phyloP scores from a whole-genome alignment of 805 yeast genomes.

The Teunomyces kruisii region DNA sequence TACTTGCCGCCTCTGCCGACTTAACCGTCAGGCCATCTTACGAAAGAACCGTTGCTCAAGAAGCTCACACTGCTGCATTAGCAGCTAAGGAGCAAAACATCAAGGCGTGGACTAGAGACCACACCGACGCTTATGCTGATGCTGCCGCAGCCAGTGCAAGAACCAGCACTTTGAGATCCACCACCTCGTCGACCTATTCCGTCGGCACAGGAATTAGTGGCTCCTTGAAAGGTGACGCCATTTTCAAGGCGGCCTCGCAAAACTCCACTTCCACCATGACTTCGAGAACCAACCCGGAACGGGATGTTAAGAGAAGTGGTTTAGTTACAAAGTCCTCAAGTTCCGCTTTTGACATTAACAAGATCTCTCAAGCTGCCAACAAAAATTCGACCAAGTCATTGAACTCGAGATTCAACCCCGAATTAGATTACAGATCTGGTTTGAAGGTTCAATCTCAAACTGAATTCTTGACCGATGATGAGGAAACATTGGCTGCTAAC shows the following conservation, averaged over 20 bases:
- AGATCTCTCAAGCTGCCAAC: conserved; percentile 36
- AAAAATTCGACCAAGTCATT: conserved; percentile 39
- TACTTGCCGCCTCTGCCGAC: conserved; percentile 68
- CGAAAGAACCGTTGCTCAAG: conserved; percentile 57
- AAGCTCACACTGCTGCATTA: conserved; percentile 66
- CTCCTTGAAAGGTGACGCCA: conserved; percentile 26
- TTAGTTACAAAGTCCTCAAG: conserved; percentile 26
- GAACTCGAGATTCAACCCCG: conserved; percentile 43
- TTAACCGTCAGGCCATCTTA: conserved; percentile 60
- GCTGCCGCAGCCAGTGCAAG: conserved; percentile 44
- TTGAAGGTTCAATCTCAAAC: conserved; percentile 17
- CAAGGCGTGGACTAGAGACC: conserved; percentile 48
- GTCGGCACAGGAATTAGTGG: conserved; percentile 22
- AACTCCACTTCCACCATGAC: conserved; percentile 47
- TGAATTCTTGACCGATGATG: conserved; percentile 40
- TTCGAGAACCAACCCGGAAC: conserved; percentile 45
- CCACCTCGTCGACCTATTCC: conserved; percentile 9
- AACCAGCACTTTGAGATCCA: conserved; percentile 12
- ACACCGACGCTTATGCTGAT: conserved; percentile 46
- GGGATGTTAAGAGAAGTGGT: conserved; percentile 33
- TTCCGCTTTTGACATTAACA: conserved; percentile 30
- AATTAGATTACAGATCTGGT: conserved; percentile 42
- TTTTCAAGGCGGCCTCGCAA: conserved; percentile 32
- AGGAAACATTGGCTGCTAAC: conserved; percentile 50
- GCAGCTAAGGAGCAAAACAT: conserved; percentile 45